phyloP scores from a whole-genome alignment of 257 asterid species.

The Forsythia suspensa region DNA sequence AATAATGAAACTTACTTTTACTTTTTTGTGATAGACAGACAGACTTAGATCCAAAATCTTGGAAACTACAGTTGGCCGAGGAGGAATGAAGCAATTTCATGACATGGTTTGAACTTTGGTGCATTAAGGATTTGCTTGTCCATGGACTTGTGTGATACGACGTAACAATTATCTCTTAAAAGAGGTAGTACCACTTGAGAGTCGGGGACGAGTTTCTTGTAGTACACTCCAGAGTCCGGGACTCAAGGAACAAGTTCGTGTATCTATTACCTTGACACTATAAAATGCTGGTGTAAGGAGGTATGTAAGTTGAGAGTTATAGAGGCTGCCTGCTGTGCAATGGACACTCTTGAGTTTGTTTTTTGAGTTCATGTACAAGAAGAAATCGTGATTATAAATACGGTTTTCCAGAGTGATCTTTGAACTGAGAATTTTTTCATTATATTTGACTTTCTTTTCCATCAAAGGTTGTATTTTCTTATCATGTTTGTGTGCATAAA shows the following conservation, averaged over 20 bases:
- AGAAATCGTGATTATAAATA: not conserved
- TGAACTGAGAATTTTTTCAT: not conserved
- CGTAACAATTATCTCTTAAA: not conserved
- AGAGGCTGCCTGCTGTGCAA: no score
- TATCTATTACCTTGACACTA: no score
- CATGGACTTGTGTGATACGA: not conserved
- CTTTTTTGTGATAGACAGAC: slow-evolving; percentile 41
- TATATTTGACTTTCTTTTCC: no score
- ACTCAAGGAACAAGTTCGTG: not conserved
- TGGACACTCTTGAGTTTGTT: not conserved
- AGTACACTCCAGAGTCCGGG: not conserved
- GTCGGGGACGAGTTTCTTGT: not conserved
- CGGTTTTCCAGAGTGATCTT: not conserved
- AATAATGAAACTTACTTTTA: not conserved
- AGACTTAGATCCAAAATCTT: slow-evolving; percentile 72
- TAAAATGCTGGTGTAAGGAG: not conserved
- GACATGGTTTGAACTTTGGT: not conserved
- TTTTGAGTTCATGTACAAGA: not conserved
- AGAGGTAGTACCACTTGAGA: not conserved
- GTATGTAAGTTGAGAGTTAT: not conserved
- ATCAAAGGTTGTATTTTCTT: not conserved
- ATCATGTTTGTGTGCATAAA: not conserved
- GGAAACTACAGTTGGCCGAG: slow-evolving; percentile 63
- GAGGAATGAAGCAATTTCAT: slow-evolving; percentile 23
- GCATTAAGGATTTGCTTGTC: not conserved